phyloP scores from a whole-genome alignment of 2,329 filamentous ascomycete genomes.

The Colletotrichum sp. region DNA sequence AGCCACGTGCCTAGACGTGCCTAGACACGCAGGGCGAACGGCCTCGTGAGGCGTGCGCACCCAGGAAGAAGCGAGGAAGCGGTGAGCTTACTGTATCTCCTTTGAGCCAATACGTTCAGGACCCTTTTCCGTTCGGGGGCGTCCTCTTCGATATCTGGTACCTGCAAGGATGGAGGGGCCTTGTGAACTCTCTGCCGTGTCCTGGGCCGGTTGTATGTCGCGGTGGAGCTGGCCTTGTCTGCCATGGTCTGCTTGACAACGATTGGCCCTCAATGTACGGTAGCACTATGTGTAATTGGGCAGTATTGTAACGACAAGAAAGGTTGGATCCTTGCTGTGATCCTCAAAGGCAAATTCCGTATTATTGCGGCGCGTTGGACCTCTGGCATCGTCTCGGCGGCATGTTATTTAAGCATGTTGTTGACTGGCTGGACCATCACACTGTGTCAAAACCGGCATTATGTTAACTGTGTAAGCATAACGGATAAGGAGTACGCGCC shows the following conservation, averaged over 20 bases:
- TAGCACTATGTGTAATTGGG: background rate
- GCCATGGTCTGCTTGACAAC: background rate
- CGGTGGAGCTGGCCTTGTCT: background rate
- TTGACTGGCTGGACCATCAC: background rate
- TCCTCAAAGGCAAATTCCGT: background rate
- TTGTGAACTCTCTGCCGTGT: constrained; percentile 45
- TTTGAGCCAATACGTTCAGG: constrained; percentile 58
- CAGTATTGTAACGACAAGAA: background rate
- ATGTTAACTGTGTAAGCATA: constrained; percentile 1
- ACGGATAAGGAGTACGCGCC: background rate
- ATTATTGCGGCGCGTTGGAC: background rate
- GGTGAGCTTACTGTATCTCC: constrained; percentile 49
- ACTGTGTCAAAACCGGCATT: background rate
- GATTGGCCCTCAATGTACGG: background rate
- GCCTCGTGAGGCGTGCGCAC: background rate
- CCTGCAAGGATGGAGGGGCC: constrained; percentile 39
- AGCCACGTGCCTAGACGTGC: background rate
- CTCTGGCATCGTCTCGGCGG: background rate
- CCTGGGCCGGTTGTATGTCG: constrained; percentile 3
- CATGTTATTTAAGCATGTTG: background rate
- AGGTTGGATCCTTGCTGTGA: background rate
- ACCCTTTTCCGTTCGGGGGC: constrained; percentile 57
- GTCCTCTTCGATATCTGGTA: constrained; percentile 55
- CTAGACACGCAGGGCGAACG: background rate
- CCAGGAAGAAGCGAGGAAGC: background rate